Conservation (phyloP, 2,329 filamentous ascomycete species). For the Sclerotiophoma versabilis region DNA sequence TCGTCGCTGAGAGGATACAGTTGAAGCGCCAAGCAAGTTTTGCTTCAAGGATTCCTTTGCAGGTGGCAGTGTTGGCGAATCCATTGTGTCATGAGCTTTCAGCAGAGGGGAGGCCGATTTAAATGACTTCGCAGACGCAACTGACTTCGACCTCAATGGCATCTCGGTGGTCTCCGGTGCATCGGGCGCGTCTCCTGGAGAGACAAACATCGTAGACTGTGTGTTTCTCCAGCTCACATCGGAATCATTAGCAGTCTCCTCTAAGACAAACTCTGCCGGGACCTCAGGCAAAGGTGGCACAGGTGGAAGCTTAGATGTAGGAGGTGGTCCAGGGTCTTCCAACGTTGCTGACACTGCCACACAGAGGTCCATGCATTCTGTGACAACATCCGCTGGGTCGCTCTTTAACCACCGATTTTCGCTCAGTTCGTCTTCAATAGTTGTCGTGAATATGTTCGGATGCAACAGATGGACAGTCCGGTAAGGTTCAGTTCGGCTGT, state of each 20-base stretch:
- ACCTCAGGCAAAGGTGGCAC: conserved; percentile 50
- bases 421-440: conserved; percentile 78
- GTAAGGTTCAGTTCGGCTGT: conserved; percentile 77
- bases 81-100: conserved; percentile 53
- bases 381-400: conserved; percentile 79
- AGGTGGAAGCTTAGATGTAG: conserved; percentile 56
- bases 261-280: conserved; percentile 43
- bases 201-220: conserved; percentile 58
- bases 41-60: conserved; percentile 44
- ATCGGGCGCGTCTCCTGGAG: conserved; percentile 33
- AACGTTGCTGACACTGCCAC: conserved; percentile 52
- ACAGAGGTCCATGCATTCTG: conserved; percentile 78
- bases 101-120: conserved; percentile 57
- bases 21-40: conserved; percentile 24
- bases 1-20: conserved; percentile 27
- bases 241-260: conserved; percentile 45
- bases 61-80: conserved; percentile 70
- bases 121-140: conserved; percentile 42
- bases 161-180: conserved; percentile 29
- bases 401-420: conserved; percentile 82
- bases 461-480: conserved; percentile 76
- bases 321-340: conserved; percentile 57
- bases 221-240: conserved; percentile 62
- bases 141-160: conserved; percentile 38
- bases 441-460: conserved; percentile 83